Base-by-base conservation (phyloP, 257 asterid species). In the Solanum bulbocastanum region DNA sequence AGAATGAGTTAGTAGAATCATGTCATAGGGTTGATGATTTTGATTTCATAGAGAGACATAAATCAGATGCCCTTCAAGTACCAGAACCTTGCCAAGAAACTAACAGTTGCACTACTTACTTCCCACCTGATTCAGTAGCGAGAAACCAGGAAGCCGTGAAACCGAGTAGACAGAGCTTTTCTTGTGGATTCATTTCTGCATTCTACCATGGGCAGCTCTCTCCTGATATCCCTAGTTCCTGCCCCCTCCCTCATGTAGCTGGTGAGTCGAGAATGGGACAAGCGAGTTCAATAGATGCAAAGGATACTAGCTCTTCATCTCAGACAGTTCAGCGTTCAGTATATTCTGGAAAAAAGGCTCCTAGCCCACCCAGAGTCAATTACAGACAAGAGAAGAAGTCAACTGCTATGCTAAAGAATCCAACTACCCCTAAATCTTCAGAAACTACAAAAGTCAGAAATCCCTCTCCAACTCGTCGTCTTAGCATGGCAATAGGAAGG, bases 401-500 rank as follows among this genome's bases (percentile, higher is more conserved):
- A 20, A 87, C 86, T 37, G 86, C 78, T 23, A 87, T 72, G 84
- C 89, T 90, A 36, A 86, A 58, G 58, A 81, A 87, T 69, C 32
- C 90, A 78, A 78, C 86, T 42, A 76, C 52, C 82, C 49, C 68
- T 20, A 87, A 69, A 58, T 58, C 88, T 85, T 86, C 71, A 40
- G 94, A 87, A 88, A 86, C 91, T 87, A 44, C 84, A n/a, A 93
- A 92, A 83, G 89, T 83, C 46, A 91, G 94, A 90, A 89, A 88
- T 88, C 88, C 93, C 69, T 95, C 98, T 60, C 96, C 96, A 84
- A 91, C 91, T 83, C 92, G 92, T 60, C 92, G 94, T 18, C 90
- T 94, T 87, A 87, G 91, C 91, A 91, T 87, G 58, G 91, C 90
- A 73, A 89, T 91, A 62, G 91, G 90, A 85, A 91, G 90, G 89